Evolutionary conservation across 441 rosid genomes (phyloP).

Genomic region (Gossypium schwendimanii): DNA sequence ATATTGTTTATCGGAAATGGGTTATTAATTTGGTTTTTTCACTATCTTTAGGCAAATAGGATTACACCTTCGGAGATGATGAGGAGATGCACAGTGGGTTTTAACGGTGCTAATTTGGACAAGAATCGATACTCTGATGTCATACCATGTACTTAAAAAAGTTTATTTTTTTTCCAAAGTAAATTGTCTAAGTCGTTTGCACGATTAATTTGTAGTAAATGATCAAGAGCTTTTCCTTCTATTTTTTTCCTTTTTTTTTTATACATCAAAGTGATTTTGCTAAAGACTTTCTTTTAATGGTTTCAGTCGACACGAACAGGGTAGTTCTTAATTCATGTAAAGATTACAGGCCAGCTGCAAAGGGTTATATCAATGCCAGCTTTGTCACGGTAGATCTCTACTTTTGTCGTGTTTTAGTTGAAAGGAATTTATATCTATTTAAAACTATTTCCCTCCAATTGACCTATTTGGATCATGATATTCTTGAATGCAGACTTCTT

Average conservation of each 20-base stretch:
- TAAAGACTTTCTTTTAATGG: constrained; percentile 6
- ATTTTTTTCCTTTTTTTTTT: neutral
- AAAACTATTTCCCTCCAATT: neutral
- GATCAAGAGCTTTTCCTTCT: neutral
- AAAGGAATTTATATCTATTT: neutral
- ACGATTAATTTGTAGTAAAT: neutral
- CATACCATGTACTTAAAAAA: constrained; percentile 50
- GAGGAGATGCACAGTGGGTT: constrained; percentile 49
- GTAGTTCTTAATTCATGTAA: constrained; percentile 63
- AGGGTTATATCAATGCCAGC: constrained; percentile 87
- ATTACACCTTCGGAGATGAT: constrained; percentile 41
- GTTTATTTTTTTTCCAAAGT: constrained; percentile 7
- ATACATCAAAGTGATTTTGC: neutral
- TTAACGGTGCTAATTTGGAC: constrained; percentile 41
- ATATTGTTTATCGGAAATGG: neutral
- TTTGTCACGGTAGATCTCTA: constrained; percentile 37
- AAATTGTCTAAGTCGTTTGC: neutral
- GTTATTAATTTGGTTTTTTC: neutral
- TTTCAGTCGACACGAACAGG: constrained; percentile 65
- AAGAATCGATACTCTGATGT: constrained; percentile 71
- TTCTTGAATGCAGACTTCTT: constrained; percentile 45
- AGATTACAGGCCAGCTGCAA: constrained; percentile 52
- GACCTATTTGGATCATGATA: constrained; percentile 1
- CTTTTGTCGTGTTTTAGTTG: neutral
- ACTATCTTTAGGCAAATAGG: constrained; percentile 38